These are phyloP conservation scores for Oryza meridionalis DNA, from an alignment of 176 grass and related monocot species.

Conservation along the genomic window DNA sequence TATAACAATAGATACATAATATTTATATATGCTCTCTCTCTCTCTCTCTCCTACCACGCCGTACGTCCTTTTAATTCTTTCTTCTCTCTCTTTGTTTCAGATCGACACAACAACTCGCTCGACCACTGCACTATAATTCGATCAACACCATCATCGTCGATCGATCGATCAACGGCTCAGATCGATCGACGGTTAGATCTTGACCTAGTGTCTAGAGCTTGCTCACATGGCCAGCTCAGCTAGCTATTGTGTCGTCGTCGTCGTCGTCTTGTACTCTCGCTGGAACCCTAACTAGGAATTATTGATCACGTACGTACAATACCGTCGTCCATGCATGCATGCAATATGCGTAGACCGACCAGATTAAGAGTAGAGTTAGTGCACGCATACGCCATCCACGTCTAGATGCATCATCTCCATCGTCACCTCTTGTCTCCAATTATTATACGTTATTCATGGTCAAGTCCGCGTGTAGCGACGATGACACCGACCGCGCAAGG, in stretches of 20 bases:
- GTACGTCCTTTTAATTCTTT: not conserved
- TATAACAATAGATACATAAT: slow-evolving; percentile 23
- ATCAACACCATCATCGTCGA: not conserved
- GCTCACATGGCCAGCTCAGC: not conserved
- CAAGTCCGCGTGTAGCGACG: slow-evolving; percentile 54
- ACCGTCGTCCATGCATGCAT: slow-evolving; percentile 20
- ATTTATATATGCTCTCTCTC: not conserved
- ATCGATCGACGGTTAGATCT: not conserved
- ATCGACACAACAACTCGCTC: not conserved
- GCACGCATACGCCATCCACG: slow-evolving; percentile 30
- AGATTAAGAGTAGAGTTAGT: slow-evolving; percentile 11
- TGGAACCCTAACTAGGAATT: slow-evolving; percentile 40
- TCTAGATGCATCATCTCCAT: not conserved
- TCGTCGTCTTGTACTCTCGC: not conserved
- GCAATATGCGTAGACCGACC: not conserved
- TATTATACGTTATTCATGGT: slow-evolving; percentile 51
- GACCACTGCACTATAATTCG: not conserved
- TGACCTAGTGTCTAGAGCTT: not conserved
- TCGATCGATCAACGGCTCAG: not conserved
- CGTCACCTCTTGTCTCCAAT: not conserved
- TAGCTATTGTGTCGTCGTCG: not conserved
- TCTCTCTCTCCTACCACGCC: slow-evolving; percentile 32
- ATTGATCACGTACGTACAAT: slow-evolving; percentile 52
- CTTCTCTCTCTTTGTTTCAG: slow-evolving; percentile 1
- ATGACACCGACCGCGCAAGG: slow-evolving; percentile 63